A percentile compares a stretch with the other conserved stretches of the same genome.
Evolutionary conservation across 2,329 filamentous ascomycete species (phyloP).

Genomic region (Colletotrichum sp.): DNA sequence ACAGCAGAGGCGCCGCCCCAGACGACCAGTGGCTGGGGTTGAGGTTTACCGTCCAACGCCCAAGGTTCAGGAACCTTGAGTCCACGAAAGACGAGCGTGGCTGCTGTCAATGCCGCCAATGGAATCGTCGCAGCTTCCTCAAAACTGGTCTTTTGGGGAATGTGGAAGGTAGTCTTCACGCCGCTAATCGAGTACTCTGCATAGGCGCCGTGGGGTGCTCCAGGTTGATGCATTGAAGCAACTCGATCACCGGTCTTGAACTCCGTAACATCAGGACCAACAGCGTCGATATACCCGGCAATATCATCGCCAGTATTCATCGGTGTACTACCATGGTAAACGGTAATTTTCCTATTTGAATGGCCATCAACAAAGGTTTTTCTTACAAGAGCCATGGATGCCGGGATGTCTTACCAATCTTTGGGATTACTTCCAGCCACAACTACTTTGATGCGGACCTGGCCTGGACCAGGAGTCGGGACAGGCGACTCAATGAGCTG

Average conservation of each 20-base stretch:
- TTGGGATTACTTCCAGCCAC: not conserved
- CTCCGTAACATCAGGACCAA: slow-evolving; percentile 20
- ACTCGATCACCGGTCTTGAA: slow-evolving; percentile 46
- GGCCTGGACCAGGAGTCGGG: not conserved
- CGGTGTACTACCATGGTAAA: not conserved
- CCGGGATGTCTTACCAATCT: not conserved
- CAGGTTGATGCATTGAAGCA: slow-evolving; percentile 54
- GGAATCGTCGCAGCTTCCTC: slow-evolving; percentile 43
- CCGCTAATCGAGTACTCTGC: slow-evolving; percentile 44
- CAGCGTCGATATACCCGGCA: slow-evolving; percentile 22
- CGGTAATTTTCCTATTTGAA: not conserved
- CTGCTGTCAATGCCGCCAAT: slow-evolving; percentile 42
- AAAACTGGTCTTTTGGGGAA: slow-evolving; percentile 32
- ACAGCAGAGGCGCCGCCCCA: slow-evolving; percentile 59
- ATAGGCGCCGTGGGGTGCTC: slow-evolving; percentile 50
- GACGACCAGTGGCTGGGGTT: slow-evolving; percentile 36
- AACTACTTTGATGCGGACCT: not conserved
- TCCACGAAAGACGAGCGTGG: slow-evolving; percentile 51
- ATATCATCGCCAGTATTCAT: slow-evolving; percentile 26
- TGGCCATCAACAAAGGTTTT: rapidly evolving
- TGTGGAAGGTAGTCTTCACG: slow-evolving; percentile 41
- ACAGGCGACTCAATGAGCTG: not conserved
- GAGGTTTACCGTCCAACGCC: slow-evolving; percentile 32
- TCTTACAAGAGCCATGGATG: not conserved
- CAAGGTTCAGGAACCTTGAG: slow-evolving; percentile 56